Percentiles rank a stretch among this genome's conserved stretches.
Evolutionary conservation across 495 filamentous ascomycete genomes (phyloP).

Genomic region (Tuber brumale): DNA sequence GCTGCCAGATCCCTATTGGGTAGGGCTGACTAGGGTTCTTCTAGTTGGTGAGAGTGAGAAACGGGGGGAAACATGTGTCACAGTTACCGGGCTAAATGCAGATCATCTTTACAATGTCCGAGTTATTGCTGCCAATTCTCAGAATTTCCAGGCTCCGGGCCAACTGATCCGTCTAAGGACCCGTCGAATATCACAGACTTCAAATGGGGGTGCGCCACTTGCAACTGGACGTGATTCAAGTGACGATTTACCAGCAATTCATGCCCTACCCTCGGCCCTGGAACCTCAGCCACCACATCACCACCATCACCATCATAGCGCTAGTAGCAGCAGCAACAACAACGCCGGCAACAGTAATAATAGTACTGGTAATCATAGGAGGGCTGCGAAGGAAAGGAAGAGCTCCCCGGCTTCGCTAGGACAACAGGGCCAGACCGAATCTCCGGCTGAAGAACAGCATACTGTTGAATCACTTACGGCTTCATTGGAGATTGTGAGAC

Average conservation of each 20-base stretch:
- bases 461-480: constrained; percentile 59
- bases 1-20: neutral
- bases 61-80: constrained; percentile 78
- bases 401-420: constrained; percentile 57
- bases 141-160: constrained; percentile 87
- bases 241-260: constrained; percentile 35
- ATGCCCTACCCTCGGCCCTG: constrained; percentile 14
- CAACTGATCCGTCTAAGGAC: constrained; percentile 72
- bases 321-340: constrained; percentile 57
- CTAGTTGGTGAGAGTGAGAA: constrained; percentile 76
- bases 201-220: constrained; percentile 9
- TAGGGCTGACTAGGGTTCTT: constrained; percentile 4
- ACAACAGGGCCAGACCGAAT: constrained; percentile 49
- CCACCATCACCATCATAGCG: constrained; percentile 45
- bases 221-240: constrained; percentile 42
- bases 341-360: neutral
- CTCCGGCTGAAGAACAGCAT: constrained; percentile 43
- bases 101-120: constrained; percentile 86
- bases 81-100: constrained; percentile 75
- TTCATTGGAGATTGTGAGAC: constrained; percentile 62
- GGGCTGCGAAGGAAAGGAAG: constrained; percentile 52
- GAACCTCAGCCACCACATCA: constrained; percentile 29
- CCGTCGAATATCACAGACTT: constrained; percentile 25
- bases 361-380: constrained; percentile 5
- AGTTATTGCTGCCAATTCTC: constrained; percentile 77